These are phyloP conservation scores for Ophiostoma perfectum DNA, from an alignment of 2,329 filamentous ascomycete species.

Conservation along the genomic window DNA sequence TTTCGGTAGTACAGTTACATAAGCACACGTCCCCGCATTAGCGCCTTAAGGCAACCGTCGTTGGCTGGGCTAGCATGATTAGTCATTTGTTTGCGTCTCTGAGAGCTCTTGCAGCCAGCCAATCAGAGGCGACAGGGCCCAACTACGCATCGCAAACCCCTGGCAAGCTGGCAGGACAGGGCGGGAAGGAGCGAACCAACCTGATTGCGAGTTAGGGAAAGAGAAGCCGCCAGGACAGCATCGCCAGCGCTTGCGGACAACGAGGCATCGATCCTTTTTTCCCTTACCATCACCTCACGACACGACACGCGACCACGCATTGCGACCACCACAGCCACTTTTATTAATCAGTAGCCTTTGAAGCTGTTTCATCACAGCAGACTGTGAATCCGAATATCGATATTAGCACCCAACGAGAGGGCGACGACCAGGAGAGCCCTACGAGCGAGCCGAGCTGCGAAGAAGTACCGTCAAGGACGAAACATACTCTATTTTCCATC, in stretches of 20 bases:
- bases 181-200: slow-evolving; percentile 14
- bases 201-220: background rate
- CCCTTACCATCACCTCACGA: background rate
- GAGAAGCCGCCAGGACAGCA: background rate
- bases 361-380: background rate
- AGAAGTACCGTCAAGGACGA: background rate
- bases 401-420: background rate
- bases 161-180: slow-evolving; percentile 15
- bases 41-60: slow-evolving; percentile 16
- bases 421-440: background rate
- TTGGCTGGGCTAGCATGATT: slow-evolving; percentile 17
- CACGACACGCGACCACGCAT: background rate
- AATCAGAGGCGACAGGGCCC: slow-evolving; percentile 16
- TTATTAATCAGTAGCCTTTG: background rate
- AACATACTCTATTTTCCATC: background rate
- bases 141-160: slow-evolving; percentile 17
- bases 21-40: background rate
- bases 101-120: slow-evolving; percentile 15
- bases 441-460: background rate
- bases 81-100: slow-evolving; percentile 15
- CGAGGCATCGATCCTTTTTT: background rate
- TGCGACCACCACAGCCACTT: background rate
- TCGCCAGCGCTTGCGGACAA: slow-evolving; percentile 20
- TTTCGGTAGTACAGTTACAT: background rate
- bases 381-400: background rate